These are phyloP conservation scores for Lasiosphaeria hispida DNA, from an alignment of 495 filamentous ascomycete genomes.

Conservation along the genomic window DNA sequence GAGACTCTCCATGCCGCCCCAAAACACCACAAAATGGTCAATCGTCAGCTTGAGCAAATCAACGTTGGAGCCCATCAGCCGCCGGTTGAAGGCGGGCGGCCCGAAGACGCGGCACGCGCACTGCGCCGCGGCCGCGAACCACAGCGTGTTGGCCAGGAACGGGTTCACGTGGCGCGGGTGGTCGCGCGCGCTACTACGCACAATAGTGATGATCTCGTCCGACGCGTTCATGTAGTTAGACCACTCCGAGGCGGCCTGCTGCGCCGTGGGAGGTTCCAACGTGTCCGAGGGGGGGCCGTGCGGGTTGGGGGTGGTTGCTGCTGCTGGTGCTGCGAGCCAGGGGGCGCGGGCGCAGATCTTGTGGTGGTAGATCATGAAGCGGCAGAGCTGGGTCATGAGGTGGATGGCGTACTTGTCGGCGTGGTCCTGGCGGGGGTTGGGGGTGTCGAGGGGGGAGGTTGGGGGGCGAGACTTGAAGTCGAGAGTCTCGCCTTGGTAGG, in stretches of 20 bases:
- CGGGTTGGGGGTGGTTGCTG: too few relatives aligned
- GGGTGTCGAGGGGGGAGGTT: not conserved
- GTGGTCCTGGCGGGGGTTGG: conserved; percentile 16
- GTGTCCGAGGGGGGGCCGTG: too few relatives aligned
- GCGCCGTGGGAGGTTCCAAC: too few relatives aligned
- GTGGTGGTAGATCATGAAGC: conserved; percentile 36
- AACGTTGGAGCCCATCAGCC: conserved; percentile 13
- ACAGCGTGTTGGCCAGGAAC: conserved; percentile 32
- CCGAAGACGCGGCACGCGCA: conserved; percentile 22
- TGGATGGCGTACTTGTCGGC: conserved; percentile 28
- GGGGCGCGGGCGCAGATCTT: conserved; percentile 22
- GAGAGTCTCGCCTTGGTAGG: conserved; percentile 27
- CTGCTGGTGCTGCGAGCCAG: conserved; percentile 6
- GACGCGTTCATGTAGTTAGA: conserved; percentile 27
- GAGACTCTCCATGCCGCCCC: conserved; percentile 21
- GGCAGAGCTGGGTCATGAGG: conserved; percentile 32
- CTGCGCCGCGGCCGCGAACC: conserved; percentile 32
- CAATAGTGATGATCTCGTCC: conserved; percentile 25
- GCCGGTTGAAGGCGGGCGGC: conserved; percentile 12
- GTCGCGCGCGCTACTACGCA: conserved; percentile 17
- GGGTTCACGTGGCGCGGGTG: conserved; percentile 31
- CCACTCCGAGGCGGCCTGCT: conserved; percentile 17
- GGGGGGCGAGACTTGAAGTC: conserved; percentile 10
- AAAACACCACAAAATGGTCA: conserved; percentile 20
- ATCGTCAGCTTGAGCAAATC: conserved; percentile 20